A percentile compares a stretch with the other conserved stretches of the same genome.
These are phyloP conservation scores for Phyllosticta ampelicida DNA, from an alignment of 2,329 filamentous ascomycete genomes.

Conservation along the genomic window DNA sequence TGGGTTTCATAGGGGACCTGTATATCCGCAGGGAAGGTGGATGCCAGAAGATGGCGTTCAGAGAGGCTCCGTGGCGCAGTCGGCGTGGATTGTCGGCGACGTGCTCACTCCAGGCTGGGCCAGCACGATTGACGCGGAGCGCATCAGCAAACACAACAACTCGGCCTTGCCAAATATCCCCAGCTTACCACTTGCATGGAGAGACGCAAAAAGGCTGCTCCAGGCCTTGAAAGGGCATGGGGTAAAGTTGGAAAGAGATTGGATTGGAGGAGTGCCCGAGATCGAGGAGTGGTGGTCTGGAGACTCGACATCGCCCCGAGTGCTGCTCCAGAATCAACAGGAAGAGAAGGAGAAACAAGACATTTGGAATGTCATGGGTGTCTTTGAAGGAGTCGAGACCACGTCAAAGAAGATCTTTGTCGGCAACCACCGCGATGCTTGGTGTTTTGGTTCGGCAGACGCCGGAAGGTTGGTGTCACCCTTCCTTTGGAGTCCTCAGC, in stretches of 20 bases:
- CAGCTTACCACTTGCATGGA: constrained; percentile 80
- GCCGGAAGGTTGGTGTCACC: constrained; percentile 44
- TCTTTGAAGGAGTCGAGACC: constrained; percentile 76
- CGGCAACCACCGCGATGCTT: constrained; percentile 87
- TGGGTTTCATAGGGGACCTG: constrained; percentile 61
- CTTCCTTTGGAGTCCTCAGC: not conserved
- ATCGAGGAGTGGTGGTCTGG: constrained; percentile 79
- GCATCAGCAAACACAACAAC: constrained; percentile 59
- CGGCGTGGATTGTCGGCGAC: constrained; percentile 77
- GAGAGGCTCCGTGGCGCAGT: constrained; percentile 68
- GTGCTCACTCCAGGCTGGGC: constrained; percentile 84
- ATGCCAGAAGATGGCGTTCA: constrained; percentile 77
- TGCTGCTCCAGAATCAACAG: constrained; percentile 76
- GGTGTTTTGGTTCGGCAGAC: constrained; percentile 78
- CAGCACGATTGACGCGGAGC: constrained; percentile 53
- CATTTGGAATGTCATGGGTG: constrained; percentile 86
- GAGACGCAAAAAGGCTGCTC: constrained; percentile 72
- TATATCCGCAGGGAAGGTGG: constrained; percentile 66
- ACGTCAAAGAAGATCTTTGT: constrained; percentile 74
- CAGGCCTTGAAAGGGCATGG: constrained; percentile 67
- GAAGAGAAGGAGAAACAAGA: constrained; percentile 72
- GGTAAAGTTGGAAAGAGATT: constrained; percentile 53
- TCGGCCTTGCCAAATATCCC: constrained; percentile 71
- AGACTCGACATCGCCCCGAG: constrained; percentile 52
- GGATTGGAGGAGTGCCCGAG: constrained; percentile 68